Percentiles rank a stretch among this genome's conserved stretches.
Conservation (phyloP, 805 yeast species). For the Metschnikowia shivogae region DNA sequence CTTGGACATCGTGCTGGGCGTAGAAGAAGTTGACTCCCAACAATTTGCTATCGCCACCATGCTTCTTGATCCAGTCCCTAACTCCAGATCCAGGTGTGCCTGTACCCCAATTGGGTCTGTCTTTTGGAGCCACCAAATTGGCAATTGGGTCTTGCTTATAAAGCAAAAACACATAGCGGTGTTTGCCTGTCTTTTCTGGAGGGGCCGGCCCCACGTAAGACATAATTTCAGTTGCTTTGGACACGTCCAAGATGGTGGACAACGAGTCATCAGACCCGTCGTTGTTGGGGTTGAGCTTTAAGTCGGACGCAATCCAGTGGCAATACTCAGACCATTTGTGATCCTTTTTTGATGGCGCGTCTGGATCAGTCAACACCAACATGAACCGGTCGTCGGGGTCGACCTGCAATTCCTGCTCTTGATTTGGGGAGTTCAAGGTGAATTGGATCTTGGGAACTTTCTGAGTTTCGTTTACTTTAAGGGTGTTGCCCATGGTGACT, state of each 20-base stretch:
- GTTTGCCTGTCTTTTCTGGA: conserved; percentile 82
- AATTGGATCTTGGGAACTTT: conserved; percentile 61
- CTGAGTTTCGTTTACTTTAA: conserved; percentile 65
- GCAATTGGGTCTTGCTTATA: conserved; percentile 58
- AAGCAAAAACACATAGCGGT: conserved; percentile 77
- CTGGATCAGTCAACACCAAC: conserved; percentile 85
- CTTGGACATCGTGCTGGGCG: conserved; percentile 53
- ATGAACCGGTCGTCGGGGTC: conserved; percentile 55
- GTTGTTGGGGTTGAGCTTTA: conserved; percentile 39
- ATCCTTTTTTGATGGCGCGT: conserved; percentile 82
- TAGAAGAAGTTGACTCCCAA: conserved; percentile 78
- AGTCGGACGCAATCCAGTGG: conserved; percentile 64
- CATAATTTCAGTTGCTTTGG: conserved; percentile 41
- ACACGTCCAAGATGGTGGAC: conserved; percentile 29
- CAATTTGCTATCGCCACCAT: conserved; percentile 53
- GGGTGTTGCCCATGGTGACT: conserved; percentile 76
- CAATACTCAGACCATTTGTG: conserved; percentile 85
- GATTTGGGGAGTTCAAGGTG: conserved; percentile 48
- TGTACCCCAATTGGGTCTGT: conserved; percentile 80
- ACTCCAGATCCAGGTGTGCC: conserved; percentile 78
- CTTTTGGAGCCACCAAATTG: conserved; percentile 42
- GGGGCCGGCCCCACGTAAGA: conserved; percentile 84
- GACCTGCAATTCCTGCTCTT: conserved; percentile 40
- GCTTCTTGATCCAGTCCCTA: conserved; percentile 63
- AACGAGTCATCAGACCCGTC: conserved; percentile 18